Base-by-base conservation (phyloP, 768 basidiomycete species). In the Agrocybe chaxingu region DNA sequence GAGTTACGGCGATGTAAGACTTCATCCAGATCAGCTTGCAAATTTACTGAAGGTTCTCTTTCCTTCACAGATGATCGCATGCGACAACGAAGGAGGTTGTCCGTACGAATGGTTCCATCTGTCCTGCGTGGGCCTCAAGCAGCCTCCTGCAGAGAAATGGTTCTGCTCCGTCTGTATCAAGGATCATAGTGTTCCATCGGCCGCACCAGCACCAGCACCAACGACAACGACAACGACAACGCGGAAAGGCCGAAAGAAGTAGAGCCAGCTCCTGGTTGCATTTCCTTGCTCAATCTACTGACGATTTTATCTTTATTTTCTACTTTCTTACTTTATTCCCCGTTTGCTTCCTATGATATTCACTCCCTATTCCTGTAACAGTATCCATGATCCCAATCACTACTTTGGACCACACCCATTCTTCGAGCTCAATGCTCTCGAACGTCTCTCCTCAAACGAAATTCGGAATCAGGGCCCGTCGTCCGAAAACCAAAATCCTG, bases 31-130 rank as follows among this genome's bases (percentile, higher is more conserved):
- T 48, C 8, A 4, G 11, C 32, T 9, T 36, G 3, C 3, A 7
- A 18, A 7, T 38, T 16, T 37, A 30, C 9, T 16, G 53, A 3
- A 52, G 32, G 8, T 12, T 11, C 54, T 16, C 11, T 12, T 30
- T 49, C 41, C 32, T 16, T 24, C 16, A 18, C 47, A 79, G 80
- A 87, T 87, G 85, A 84, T 87, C 60, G 84, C 80, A 4, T 87
- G 85, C 59, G 85, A 87, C 61, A 82, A 84, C 57, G 77, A 82
- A 55, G 70, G 68, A n/a, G 69, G 71, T 12, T 87, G 85, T 67
- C 77, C 75, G 3, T 82, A 78, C 61, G 82, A 87, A 82, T 87
- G 85, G 83, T 85, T 84, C 67, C 83, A 85, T 67, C 62, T 85
- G 18, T 70, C 72, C 12, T 85, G 83, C 59, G 80, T 84, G 16